Evolutionary conservation across 257 asterid genomes (phyloP).

Genomic region (Gynochthodes officinalis): DNA sequence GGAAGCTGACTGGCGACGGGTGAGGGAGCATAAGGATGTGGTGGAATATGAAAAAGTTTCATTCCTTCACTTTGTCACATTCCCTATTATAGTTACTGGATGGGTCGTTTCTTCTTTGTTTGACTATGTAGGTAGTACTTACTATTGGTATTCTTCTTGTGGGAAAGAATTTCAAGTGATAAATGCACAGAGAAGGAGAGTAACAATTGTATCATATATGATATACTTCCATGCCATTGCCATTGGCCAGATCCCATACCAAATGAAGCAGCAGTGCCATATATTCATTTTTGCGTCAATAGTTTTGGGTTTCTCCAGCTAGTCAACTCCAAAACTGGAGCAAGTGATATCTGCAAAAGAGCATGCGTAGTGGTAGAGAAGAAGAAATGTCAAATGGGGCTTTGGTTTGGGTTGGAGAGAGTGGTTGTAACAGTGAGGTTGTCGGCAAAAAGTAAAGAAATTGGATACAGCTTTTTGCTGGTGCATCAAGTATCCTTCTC

Average conservation of each 20-base stretch:
- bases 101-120: not conserved
- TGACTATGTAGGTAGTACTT: not conserved
- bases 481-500: too few species aligned
- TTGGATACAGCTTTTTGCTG: slow-evolving; percentile 35
- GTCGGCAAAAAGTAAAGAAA: slow-evolving; percentile 32
- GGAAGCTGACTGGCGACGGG: not conserved
- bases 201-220: too few species aligned
- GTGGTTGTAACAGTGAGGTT: slow-evolving; percentile 18
- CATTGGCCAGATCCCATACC: too few species aligned
- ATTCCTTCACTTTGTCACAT: not conserved
- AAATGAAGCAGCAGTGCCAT: too few species aligned
- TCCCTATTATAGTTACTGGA: not conserved
- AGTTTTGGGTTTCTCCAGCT: too few species aligned
- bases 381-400: not conserved
- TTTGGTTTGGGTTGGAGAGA: not conserved
- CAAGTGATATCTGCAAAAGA: not conserved
- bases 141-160: too few species aligned
- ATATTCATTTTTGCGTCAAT: too few species aligned
- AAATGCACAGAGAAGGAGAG: too few species aligned
- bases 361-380: not conserved
- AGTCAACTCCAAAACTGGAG: too few species aligned
- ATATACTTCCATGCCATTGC: too few species aligned
- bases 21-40: not conserved
- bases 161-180: too few species aligned
- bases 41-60: slow-evolving; percentile 3